Base-by-base conservation (phyloP, 2,329 filamentous ascomycete genomes). In the Lachnellula arida region DNA sequence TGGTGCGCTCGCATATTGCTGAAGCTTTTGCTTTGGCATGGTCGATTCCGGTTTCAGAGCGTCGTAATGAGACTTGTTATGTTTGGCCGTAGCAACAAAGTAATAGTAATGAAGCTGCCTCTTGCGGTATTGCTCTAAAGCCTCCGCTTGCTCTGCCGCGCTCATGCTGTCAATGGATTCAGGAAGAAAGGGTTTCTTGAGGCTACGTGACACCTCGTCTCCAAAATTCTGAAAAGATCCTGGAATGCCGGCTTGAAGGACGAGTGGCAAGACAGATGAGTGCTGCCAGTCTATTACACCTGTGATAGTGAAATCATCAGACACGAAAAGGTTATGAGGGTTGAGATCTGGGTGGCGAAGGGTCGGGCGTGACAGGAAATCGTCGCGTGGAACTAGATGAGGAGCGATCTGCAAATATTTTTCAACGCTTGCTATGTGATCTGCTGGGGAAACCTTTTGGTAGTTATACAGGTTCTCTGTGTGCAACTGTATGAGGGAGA, bases 251-350 rank as follows among this genome's bases (percentile, higher is more conserved):
- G 70, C 65, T 12, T 66, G 63, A 5, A 74, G 64, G 49, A 73
- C 70, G 9, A 70, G 68, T 4, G 72, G 74, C n/a, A 74, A 67
- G 25, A 69, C 61, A 2, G 65, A 46, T 40, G 63, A 63, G 59
- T 75, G 67, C 60, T 76, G 72, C 73, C 72, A 76, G 56, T 77
- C 73, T 37, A 76, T 73, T 1, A 76, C 57, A 32, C 70, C 57
- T 28, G 63, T 63, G 22, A 76, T 70, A 7, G 69, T 66, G 48
- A 66, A 62, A 32, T 68, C 55, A 5, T 69, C 52, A 22, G 59
- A 62, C 2, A 70, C 59, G 28, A 71, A 67, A 11, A 70, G 65
- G 50, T 71, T 71, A 42, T 63, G 65, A 7, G 66, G 58, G 22
- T 57, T 53, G 15, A 56, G 42, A 51, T 59, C 57, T 17, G 54